phyloP scores from a whole-genome alignment of 1,139 yeast species.

The Protomyces arabidopsidicola region DNA sequence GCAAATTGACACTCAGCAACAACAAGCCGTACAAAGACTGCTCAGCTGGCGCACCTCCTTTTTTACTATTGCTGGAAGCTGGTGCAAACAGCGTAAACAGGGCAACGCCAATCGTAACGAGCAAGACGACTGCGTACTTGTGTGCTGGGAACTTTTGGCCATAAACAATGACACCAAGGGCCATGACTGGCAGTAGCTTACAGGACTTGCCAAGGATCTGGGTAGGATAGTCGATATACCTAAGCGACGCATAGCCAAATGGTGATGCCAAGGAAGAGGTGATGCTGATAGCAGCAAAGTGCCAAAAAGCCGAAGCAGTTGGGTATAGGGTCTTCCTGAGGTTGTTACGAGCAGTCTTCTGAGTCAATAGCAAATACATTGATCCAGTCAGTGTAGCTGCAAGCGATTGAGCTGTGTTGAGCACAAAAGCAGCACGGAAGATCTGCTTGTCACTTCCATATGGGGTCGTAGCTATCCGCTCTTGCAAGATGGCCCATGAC shows the following conservation, averaged over 20 bases:
- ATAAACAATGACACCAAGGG: constrained; percentile 71
- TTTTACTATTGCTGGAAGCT: constrained; percentile 30
- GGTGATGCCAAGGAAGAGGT: constrained; percentile 83
- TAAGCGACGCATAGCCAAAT: constrained; percentile 65
- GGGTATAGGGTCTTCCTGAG: constrained; percentile 35
- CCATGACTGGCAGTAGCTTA: constrained; percentile 85
- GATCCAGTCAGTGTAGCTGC: constrained; percentile 69
- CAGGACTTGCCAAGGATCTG: constrained; percentile 86
- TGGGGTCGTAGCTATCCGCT: constrained; percentile 72
- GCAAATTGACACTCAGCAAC: constrained; percentile 57
- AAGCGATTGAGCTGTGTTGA: constrained; percentile 67
- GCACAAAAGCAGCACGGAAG: constrained; percentile 70
- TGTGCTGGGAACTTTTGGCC: constrained; percentile 65
- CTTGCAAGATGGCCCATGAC: constrained; percentile 83
- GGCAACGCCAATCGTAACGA: constrained; percentile 77
- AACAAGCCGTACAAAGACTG: constrained; percentile 51
- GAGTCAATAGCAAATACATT: constrained; percentile 47
- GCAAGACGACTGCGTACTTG: constrained; percentile 69
- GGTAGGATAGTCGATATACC: constrained; percentile 80
- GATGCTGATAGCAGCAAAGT: constrained; percentile 60
- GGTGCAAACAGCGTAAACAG: constrained; percentile 58
- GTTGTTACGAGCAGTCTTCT: constrained; percentile 29
- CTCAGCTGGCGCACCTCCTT: constrained; percentile 39
- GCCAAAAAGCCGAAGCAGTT: constrained; percentile 40
- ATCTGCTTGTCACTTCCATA: constrained; percentile 58